Percentiles rank a stretch among this genome's conserved stretches.
Conservation (phyloP, 768 basidiomycete genomes). For the Boletellus ananas region DNA sequence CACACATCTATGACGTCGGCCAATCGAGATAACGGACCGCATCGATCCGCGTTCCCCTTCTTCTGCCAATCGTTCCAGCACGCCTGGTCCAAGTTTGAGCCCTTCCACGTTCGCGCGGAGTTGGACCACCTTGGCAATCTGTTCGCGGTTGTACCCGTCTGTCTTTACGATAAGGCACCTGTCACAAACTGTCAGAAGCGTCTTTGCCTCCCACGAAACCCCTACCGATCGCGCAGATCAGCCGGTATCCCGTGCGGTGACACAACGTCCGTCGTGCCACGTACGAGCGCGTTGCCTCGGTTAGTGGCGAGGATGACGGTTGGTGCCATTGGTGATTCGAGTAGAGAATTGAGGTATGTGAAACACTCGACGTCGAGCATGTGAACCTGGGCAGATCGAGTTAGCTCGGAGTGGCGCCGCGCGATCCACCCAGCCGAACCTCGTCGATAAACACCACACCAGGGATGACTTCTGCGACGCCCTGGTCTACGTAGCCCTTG, state of each 20-base stretch:
- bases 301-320: constrained; percentile 98
- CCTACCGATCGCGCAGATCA: constrained; percentile 87
- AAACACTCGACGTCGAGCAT: constrained; percentile 99
- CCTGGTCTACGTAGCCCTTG: constrained; percentile 95
- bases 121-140: constrained; percentile 83
- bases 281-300: constrained; percentile 85
- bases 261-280: constrained; percentile 89
- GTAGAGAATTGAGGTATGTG: constrained; percentile 92
- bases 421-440: constrained; percentile 43
- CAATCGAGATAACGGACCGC: constrained; percentile 45
- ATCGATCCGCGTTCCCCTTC: constrained; percentile 83
- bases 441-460: constrained; percentile 99
- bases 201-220: constrained; percentile 1
- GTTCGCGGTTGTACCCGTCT: constrained; percentile 72
- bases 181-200: constrained; percentile 9
- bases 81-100: constrained; percentile 66
- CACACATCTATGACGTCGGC: constrained; percentile 6
- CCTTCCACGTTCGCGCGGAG: constrained; percentile 86
- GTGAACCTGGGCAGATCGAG: constrained; percentile 66
- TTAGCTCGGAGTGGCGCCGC: constrained; percentile 2
- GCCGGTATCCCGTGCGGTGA: constrained; percentile 93
- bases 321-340: constrained; percentile 96
- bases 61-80: constrained; percentile 73
- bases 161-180: constrained; percentile 97
- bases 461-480: constrained; percentile 95